phyloP scores from a whole-genome alignment of 2,329 filamentous ascomycete genomes.

The Achaetomium macrosporum region DNA sequence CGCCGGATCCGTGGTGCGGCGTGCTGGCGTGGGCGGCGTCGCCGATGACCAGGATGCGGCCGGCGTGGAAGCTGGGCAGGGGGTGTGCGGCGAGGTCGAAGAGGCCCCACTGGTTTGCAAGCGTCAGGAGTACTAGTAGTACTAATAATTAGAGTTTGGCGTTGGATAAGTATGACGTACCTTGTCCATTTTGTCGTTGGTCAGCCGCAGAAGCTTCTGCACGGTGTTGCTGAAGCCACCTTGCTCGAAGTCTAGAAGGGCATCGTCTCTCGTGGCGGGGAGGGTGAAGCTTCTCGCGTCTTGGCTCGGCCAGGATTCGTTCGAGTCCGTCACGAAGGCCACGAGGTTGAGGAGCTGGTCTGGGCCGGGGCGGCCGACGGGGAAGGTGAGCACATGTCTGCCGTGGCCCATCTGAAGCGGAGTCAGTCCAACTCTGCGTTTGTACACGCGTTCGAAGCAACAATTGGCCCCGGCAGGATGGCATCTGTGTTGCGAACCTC shows the following conservation, averaged over 20 bases:
- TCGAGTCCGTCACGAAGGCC: constrained; percentile 32
- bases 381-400: constrained; percentile 56
- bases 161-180: constrained; percentile 21
- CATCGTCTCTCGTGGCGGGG: constrained; percentile 29
- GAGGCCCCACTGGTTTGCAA: constrained; percentile 38
- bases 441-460: no score
- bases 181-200: constrained; percentile 27
- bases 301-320: constrained; percentile 27
- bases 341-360: constrained; percentile 50
- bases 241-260: constrained; percentile 30
- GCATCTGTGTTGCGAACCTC: not conserved
- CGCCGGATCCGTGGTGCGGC: constrained; percentile 54
- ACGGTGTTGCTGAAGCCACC: constrained; percentile 30
- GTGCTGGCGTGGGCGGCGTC: constrained; percentile 60
- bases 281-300: constrained; percentile 21
- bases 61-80: constrained; percentile 37
- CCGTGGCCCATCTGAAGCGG: constrained; percentile 38
- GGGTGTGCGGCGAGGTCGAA: constrained; percentile 42
- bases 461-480: no score
- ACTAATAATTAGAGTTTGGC: no score
- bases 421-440: not conserved
- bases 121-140: not conserved
- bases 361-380: constrained; percentile 39
- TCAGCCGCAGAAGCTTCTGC: constrained; percentile 28
- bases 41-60: constrained; percentile 46